Evolutionary conservation across 768 basidiomycete genomes (phyloP).

Genomic region (Dacryopinax spathularia): DNA sequence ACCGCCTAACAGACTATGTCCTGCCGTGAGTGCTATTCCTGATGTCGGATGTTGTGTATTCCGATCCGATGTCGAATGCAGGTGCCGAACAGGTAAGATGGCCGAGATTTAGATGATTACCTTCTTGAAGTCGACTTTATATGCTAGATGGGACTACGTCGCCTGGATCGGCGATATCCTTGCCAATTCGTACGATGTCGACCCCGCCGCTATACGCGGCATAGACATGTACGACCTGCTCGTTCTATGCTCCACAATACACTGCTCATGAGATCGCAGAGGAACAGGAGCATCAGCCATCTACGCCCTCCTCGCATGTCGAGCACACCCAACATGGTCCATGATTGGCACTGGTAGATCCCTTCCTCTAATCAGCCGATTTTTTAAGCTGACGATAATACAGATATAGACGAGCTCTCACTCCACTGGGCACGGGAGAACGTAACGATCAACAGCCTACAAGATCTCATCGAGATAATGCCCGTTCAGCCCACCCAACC

Average conservation of each 20-base stretch:
- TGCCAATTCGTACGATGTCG: neutral
- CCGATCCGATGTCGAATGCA: conserved; percentile 17
- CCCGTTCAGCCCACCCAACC: conserved; percentile 21
- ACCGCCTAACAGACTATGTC: conserved; percentile 65
- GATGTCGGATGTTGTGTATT: neutral
- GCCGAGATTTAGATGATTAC: neutral
- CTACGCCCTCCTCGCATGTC: conserved; percentile 65
- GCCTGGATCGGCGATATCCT: conserved; percentile 6
- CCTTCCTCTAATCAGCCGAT: neutral
- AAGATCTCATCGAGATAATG: conserved; percentile 36
- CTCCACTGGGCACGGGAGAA: conserved; percentile 42
- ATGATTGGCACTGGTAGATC: conserved; percentile 55
- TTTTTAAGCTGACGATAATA: neutral
- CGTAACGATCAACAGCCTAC: conserved; percentile 41
- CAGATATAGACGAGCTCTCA: conserved; percentile 63
- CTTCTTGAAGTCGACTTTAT: neutral
- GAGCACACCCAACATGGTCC: conserved; percentile 36
- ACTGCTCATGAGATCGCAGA: conserved; percentile 27
- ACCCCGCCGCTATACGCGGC: conserved; percentile 28
- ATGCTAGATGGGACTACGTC: conserved; percentile 23
- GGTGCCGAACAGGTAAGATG: conserved; percentile 57
- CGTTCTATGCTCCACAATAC: too few relatives aligned
- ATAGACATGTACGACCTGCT: conserved; percentile 52
- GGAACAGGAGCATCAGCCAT: conserved; percentile 87
- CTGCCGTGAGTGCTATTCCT: conserved; percentile 44